These are phyloP conservation scores for Claviceps citrina DNA, from an alignment of 2,329 filamentous ascomycete genomes.

Conservation along the genomic window DNA sequence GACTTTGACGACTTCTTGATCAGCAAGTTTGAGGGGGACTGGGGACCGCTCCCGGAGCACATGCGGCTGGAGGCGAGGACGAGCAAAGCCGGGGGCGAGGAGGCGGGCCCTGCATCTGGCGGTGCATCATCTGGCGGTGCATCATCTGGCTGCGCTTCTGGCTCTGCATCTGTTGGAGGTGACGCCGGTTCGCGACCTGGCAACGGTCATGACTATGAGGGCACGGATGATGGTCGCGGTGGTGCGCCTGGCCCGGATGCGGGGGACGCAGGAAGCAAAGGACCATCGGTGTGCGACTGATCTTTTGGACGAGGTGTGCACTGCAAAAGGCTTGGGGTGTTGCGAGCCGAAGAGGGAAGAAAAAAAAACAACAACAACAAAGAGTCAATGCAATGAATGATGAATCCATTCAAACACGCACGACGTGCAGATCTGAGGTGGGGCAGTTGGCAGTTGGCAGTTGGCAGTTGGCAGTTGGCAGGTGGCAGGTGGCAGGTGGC, in stretches of 20 bases:
- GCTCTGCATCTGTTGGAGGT: too few relatives aligned
- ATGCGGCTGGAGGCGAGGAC: slow-evolving; percentile 9
- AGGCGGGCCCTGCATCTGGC: background rate
- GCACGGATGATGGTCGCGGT: background rate
- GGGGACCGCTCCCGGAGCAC: slow-evolving; percentile 26
- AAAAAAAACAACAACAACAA: background rate
- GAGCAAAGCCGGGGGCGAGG: background rate
- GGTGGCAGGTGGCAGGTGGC: too few relatives aligned
- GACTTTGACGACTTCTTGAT: slow-evolving; percentile 34
- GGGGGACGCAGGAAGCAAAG: background rate
- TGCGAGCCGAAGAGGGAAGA: too few relatives aligned
- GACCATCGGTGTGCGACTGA: background rate
- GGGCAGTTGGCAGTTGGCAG: too few relatives aligned
- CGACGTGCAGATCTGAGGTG: background rate
- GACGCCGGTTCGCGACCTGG: background rate
- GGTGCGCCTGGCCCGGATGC: background rate
- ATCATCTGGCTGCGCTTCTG: too few relatives aligned
- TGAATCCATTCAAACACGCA: too few relatives aligned
- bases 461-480: too few relatives aligned
- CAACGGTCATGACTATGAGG: background rate
- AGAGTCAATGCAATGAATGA: too few relatives aligned
- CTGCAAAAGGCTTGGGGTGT: background rate
- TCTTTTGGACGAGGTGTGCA: background rate
- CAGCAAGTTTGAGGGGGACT: slow-evolving; percentile 30
- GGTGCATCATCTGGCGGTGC: too few relatives aligned